Conservation (phyloP, 83 land plant species). For the Picea abies region DNA sequence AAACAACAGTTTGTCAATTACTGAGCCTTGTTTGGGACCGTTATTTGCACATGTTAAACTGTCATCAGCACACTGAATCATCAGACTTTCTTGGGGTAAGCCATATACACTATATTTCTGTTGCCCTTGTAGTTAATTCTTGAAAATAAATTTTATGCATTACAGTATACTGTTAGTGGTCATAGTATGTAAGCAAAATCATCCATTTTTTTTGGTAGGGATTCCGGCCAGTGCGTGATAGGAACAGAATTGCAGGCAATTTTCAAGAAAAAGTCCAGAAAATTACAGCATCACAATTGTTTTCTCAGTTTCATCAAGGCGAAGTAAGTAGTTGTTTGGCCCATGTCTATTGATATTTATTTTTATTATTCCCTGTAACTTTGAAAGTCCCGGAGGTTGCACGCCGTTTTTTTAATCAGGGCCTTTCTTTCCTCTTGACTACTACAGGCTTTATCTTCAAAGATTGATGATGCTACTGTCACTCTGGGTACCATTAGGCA, state of each 20-base stretch:
- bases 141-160: not conserved
- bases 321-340: conserved; percentile 25
- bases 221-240: conserved; percentile 83
- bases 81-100: conserved; percentile 95
- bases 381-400: not conserved
- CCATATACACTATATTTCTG: not conserved
- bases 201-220: conserved; percentile 43
- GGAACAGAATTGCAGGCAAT: conserved; percentile 50
- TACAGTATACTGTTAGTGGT: not conserved
- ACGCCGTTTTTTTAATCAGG: not conserved
- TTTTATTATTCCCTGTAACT: not conserved
- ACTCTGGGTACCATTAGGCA: conserved; percentile 35
- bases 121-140: not conserved
- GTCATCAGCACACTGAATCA: conserved; percentile 96
- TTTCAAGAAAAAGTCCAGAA: conserved; percentile 40
- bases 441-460: conserved; percentile 51
- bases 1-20: conserved; percentile 92
- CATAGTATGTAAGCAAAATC: not conserved
- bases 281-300: conserved; percentile 26
- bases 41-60: conserved; percentile 82
- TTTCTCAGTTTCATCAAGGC: conserved; percentile 23
- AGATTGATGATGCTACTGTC: conserved; percentile 60
- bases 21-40: conserved; percentile 51
- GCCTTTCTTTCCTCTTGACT: conserved; percentile 18
- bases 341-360: not conserved